phyloP scores from a whole-genome alignment of 1,139 yeast genomes.

The Geotrichum restrictum region DNA sequence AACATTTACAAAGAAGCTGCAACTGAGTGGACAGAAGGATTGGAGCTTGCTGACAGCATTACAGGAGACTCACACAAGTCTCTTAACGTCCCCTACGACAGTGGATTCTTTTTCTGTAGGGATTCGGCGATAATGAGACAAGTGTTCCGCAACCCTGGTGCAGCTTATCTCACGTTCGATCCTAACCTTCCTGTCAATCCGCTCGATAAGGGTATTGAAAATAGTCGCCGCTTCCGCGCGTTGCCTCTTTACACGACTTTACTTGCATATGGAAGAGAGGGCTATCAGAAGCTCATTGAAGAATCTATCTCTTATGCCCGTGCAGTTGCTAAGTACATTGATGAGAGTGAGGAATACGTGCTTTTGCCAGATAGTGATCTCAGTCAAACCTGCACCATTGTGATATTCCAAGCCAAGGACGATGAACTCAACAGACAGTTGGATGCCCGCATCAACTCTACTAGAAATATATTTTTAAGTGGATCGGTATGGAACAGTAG shows the following conservation, averaged over 20 bases:
- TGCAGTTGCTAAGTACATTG: constrained; percentile 25
- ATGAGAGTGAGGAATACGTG: constrained; percentile 22
- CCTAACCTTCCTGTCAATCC: constrained; percentile 22
- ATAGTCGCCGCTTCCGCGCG: constrained; percentile 32
- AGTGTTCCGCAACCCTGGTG: constrained; percentile 31
- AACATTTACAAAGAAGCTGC: constrained; percentile 20
- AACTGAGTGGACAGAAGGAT: constrained; percentile 23
- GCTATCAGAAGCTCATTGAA: constrained; percentile 27
- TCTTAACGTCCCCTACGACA: constrained; percentile 33
- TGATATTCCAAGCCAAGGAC: constrained; percentile 27
- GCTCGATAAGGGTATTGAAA: constrained; percentile 31
- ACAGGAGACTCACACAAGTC: constrained; percentile 34
- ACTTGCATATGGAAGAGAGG: constrained; percentile 29
- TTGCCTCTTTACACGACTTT: constrained; percentile 30
- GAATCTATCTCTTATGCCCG: constrained; percentile 26
- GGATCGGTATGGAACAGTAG: constrained; percentile 28
- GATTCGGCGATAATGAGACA: constrained; percentile 21
- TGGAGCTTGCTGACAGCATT: constrained; percentile 33
- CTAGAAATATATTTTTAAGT: constrained; percentile 26
- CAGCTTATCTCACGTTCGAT: constrained; percentile 27
- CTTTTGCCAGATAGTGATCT: constrained; percentile 24
- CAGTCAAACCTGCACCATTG: constrained; percentile 25
- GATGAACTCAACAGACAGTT: constrained; percentile 20
- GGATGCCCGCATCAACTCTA: constrained; percentile 24
- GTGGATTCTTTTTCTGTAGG: constrained; percentile 30